Evolutionary conservation across 1,139 yeast species (phyloP), one percentile per base, ranked within the genome.

Genomic region (Lodderomyces metapsilosis): DNA sequence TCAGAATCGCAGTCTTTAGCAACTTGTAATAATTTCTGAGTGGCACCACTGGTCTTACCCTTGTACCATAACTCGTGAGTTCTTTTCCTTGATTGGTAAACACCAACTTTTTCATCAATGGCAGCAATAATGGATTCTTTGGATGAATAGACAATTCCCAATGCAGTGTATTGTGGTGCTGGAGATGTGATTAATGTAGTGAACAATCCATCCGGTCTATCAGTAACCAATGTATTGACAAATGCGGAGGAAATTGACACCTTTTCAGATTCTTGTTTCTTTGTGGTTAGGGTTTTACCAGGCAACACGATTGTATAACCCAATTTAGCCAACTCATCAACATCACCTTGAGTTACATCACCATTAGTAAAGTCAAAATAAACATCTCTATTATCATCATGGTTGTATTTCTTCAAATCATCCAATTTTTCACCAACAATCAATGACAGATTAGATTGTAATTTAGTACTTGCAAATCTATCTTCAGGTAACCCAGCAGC

Each of bases 41-140:
- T 88, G 39, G 96, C 96, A 9, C 98, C 98, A 25, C 95, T 85
- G 4, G 96, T 87, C 44, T 86, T 86, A 30, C 98, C 99, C 63
- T 92, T 92, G 63, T 85, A 87, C 98, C 99, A 92, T 45, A 92
- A 74, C 45, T 71, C 77, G 18, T 94, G 88, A 46, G 84, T 83
- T 50, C 88, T 79, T 50, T 84, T 82, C 53, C 98, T 83, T 5
- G 96, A 88, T 64, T 87, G 97, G 64, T 92, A 92, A 7, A 92
- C 96, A 40, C 99, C 99, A 11, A 87, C 81, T 38, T 80, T 78
- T 31, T 88, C 86, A 46, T 80, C 79, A 51, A 92, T 77, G 4
- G 98, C 92, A 53, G 87, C 94, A 39, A 75, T 67, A 51, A 94
- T 80, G 28, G 96, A 88, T 50, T 83, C 91, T 34, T 67, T 66